A percentile compares a stretch with the other conserved stretches of the same genome.
Evolutionary conservation across 257 asterid species (phyloP).

Genomic region (Rehmannia glutinosa): DNA sequence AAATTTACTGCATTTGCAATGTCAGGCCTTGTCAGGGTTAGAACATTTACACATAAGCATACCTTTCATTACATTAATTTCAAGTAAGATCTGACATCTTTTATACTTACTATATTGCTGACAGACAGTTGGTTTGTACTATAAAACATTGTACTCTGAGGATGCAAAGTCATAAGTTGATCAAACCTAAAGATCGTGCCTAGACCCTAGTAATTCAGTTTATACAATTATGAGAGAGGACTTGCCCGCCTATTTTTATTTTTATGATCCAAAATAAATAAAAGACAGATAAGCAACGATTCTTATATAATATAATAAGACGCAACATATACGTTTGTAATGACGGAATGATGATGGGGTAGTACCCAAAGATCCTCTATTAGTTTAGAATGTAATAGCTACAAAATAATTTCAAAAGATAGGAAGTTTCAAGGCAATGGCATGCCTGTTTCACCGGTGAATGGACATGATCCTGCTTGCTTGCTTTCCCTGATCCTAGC

Average conservation of each 20-base stretch:
- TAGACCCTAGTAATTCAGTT: not conserved
- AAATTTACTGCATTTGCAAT: not conserved
- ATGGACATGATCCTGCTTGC: constrained; percentile 43
- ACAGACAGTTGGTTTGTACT: not conserved
- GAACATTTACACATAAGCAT: not conserved
- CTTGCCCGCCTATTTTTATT: not conserved
- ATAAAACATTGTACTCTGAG: not conserved
- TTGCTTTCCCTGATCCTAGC: constrained; percentile 41
- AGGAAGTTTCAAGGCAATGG: constrained; percentile 11
- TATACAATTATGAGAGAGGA: not conserved
- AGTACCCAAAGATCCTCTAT: not conserved
- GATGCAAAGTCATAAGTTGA: constrained; percentile 10
- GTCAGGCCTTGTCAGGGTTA: too few species aligned
- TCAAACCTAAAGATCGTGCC: constrained; percentile 1
- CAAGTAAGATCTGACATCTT: not conserved
- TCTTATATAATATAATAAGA: not conserved
- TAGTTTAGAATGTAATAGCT: not conserved
- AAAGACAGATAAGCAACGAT: not conserved
- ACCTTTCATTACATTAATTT: not conserved
- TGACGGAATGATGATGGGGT: not conserved
- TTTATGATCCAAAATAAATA: not conserved
- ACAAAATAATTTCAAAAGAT: not conserved
- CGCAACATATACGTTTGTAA: not conserved
- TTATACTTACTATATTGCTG: not conserved
- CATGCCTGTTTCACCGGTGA: constrained; percentile 48